Base-by-base conservation (phyloP, 2,329 filamentous ascomycete species). In the Westerdykella ornata region DNA sequence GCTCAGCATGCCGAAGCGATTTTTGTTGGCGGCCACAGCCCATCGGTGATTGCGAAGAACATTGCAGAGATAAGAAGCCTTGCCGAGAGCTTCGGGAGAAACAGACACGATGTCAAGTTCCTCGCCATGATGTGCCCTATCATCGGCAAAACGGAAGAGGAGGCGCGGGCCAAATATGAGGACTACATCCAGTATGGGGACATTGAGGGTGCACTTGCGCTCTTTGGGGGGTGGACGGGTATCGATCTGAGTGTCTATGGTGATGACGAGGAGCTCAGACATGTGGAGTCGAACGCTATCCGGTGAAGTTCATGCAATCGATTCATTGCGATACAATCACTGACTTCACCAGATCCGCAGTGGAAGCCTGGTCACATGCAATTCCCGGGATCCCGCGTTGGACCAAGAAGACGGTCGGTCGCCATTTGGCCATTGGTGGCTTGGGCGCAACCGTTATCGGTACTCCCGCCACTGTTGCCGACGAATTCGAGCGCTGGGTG, bases 201-300 rank as follows among this genome's bases (percentile, higher is more conserved):
- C 4, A 68, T 73, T 33, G 82, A 81, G 49, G 83, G 83, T 2
- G 82, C 81, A 0, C 58, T 85, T 40, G 79, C 81, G 1, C 62
- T 85, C 18, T 86, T 86, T 52, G 81, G 81, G 9, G 82, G 82
- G 1, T 86, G 82, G 81, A 85, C 82, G 0, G 83, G 79, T 1
- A 78, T 81, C 34, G 76, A 83, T 53, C 62, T 82, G 29, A 67
- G 70, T 5, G 61, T 69, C 16, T 82, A 81, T 48, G 71, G 63
- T 0, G 77, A 81, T 13, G 78, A 82, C 39, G 72, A 82, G 50
- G 79, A 82, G 54, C 62, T 82, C 41, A 62, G 76, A 6, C 68
- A 74, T 45, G 75, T 80, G 17, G 70, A 78, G 58, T 72, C 72
- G 42, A 76, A 80, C 56, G 77, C 76, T 11, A 50, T 48, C 35